Conservation (phyloP, 2,329 filamentous ascomycete species). For the Anthostomella pinea region DNA sequence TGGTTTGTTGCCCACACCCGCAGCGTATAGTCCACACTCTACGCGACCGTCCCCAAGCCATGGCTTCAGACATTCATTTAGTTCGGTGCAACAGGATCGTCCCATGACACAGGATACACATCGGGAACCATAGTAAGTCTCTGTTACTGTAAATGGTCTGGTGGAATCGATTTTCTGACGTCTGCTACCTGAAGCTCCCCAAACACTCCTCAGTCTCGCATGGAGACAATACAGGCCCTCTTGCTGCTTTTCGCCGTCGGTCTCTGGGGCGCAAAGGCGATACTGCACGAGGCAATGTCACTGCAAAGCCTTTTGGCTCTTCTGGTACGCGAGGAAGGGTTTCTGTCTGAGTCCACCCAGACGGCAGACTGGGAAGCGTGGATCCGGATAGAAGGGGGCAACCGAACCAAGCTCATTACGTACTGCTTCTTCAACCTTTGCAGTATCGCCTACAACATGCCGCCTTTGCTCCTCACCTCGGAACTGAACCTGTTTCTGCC, state of each 20-base stretch:
- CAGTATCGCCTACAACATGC: conserved; percentile 60
- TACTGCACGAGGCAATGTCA: conserved; percentile 57
- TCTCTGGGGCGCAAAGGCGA: conserved; percentile 59
- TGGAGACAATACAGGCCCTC: conserved; percentile 65
- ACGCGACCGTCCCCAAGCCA: conserved; percentile 57
- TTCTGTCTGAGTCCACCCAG: conserved; percentile 47
- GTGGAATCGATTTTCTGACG: too few relatives aligned
- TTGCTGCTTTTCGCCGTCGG: conserved; percentile 59
- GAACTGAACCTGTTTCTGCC: conserved; percentile 57
- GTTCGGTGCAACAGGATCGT: conserved; percentile 55
- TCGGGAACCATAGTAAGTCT: conserved; percentile 58
- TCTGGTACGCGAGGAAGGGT: conserved; percentile 56
- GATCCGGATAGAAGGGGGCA: conserved; percentile 55
- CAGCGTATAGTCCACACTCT: conserved; percentile 59
- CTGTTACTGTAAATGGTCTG: too few relatives aligned
- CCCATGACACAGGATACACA: conserved; percentile 57
- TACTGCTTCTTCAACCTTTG: conserved; percentile 64
- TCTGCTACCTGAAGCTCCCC: conserved; percentile 43
- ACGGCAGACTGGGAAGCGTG: conserved; percentile 58
- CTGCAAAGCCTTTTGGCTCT: conserved; percentile 58
- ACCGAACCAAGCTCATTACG: conserved; percentile 57
- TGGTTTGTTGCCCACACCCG: conserved; percentile 53
- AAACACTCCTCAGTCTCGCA: conserved; percentile 56
- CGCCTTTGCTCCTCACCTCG: conserved; percentile 55
- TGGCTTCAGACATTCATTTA: conserved; percentile 57